These are phyloP conservation scores for Hirsutella thompsonii DNA, from an alignment of 2,329 filamentous ascomycete genomes.

Conservation along the genomic window DNA sequence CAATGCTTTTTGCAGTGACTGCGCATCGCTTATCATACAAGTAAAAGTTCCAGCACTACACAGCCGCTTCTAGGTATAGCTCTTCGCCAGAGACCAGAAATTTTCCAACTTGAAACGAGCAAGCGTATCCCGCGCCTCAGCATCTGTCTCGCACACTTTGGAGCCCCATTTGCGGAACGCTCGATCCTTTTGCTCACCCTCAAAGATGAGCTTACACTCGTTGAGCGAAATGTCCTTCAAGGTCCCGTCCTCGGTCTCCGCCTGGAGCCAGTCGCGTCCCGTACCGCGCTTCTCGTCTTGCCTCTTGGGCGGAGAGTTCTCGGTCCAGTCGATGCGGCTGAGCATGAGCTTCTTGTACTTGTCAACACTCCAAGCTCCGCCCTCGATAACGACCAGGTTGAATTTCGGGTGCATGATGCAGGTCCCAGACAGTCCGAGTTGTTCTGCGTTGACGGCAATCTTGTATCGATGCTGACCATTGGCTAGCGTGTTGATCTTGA, in stretches of 20 bases:
- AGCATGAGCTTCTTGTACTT: conserved; percentile 90
- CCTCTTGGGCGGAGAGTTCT: conserved; percentile 61
- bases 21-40: too few relatives aligned
- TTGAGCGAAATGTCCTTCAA: conserved; percentile 75
- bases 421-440: conserved; percentile 75
- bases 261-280: conserved; percentile 62
- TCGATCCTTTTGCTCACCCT: conserved; percentile 72
- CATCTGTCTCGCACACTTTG: conserved; percentile 85
- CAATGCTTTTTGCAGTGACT: too few relatives aligned
- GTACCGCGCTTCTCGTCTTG: conserved; percentile 48
- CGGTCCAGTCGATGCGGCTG: conserved; percentile 87
- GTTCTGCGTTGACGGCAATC: conserved; percentile 83
- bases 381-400: conserved; percentile 84
- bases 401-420: conserved; percentile 84
- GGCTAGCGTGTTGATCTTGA: conserved; percentile 77
- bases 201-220: conserved; percentile 74
- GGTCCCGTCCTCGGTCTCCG: conserved; percentile 64
- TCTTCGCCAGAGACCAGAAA: conserved; percentile 87
- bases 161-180: conserved; percentile 81
- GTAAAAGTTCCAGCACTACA: too few relatives aligned
- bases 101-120: conserved; percentile 80
- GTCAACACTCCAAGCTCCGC: conserved; percentile 68
- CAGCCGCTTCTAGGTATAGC: conserved; percentile 10
- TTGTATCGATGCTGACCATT: conserved; percentile 93
- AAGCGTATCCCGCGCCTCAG: conserved; percentile 71